Conservation (phyloP, 2,329 filamentous ascomycete species). For the Acrocalymma vagum region DNA sequence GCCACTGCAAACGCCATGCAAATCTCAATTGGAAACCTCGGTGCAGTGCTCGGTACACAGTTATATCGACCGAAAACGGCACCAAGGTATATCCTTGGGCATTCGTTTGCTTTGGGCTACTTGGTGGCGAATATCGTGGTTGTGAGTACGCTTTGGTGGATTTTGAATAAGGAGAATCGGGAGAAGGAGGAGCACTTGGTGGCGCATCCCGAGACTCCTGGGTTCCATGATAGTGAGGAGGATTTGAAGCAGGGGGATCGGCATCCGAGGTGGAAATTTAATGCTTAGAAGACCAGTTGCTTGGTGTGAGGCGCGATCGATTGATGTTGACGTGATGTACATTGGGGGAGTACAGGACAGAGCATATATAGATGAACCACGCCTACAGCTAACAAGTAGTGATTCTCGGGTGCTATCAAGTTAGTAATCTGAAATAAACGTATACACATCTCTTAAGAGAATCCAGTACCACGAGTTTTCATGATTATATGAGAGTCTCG, state of each 20-base stretch:
- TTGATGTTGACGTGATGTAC: too few relatives aligned
- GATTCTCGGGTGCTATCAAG: too few relatives aligned
- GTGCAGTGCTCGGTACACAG: conserved; percentile 49
- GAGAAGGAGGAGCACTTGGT: conserved; percentile 34
- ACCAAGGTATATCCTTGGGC: conserved; percentile 46
- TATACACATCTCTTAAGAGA: too few relatives aligned
- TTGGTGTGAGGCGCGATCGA: too few relatives aligned
- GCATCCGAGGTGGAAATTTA: conserved; percentile 48
- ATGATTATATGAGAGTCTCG: too few relatives aligned
- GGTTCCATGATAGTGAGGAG: conserved; percentile 40
- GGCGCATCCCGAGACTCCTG: conserved; percentile 33
- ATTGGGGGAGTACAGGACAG: too few relatives aligned
- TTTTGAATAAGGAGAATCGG: conserved; percentile 42
- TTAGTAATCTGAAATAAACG: too few relatives aligned
- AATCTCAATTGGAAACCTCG: conserved; percentile 59
- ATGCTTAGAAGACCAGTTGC: conserved; percentile 32
- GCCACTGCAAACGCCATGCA: conserved; percentile 60
- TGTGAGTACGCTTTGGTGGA: conserved; percentile 36
- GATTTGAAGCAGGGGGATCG: conserved; percentile 41
- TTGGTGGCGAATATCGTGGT: conserved; percentile 41
- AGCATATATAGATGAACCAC: too few relatives aligned
- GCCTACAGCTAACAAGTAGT: too few relatives aligned
- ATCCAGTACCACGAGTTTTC: too few relatives aligned
- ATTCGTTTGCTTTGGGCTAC: conserved; percentile 46
- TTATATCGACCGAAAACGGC: conserved; percentile 44